Conservation (phyloP, 192 early-diverging fungal genomes). For the Umbelopsis vinacea region DNA sequence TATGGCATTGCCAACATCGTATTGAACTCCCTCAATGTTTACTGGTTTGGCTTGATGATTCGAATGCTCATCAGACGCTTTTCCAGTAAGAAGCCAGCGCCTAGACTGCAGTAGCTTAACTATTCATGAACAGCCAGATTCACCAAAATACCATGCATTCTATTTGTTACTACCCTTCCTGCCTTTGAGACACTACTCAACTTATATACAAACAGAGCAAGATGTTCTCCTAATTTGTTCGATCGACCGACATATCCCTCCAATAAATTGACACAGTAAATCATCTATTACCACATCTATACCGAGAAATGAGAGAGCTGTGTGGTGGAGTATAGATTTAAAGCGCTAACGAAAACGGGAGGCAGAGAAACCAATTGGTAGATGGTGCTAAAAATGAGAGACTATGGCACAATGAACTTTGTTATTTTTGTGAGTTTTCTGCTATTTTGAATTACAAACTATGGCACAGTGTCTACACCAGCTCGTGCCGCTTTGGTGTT, state of each 20-base stretch:
- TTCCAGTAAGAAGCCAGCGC: conserved; percentile 26
- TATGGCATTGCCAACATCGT: conserved; percentile 63
- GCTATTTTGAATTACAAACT: background rate
- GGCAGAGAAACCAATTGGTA: background rate
- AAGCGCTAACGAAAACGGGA: background rate
- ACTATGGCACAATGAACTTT: conserved; percentile 18
- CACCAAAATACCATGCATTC: background rate
- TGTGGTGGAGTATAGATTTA: background rate
- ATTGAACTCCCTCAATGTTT: conserved; percentile 68
- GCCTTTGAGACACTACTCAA: background rate
- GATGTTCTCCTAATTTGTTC: too few relatives aligned
- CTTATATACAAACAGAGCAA: too few relatives aligned
- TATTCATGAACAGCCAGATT: background rate
- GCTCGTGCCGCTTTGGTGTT: conserved; percentile 14
- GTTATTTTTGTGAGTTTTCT: background rate
- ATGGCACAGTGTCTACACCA: conserved; percentile 14
- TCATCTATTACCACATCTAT: too few relatives aligned
- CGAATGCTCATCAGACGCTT: conserved; percentile 45
- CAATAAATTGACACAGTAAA: too few relatives aligned
- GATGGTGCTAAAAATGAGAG: background rate
- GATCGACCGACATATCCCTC: too few relatives aligned
- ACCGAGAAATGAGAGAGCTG: too few relatives aligned
- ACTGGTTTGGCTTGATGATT: conserved; percentile 64
- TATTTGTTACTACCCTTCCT: background rate
- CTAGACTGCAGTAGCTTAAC: background rate